Evolutionary conservation across 2,329 filamentous ascomycete genomes (phyloP), one percentile per base, ranked within the genome.

Genomic region (Phialophora expanda): DNA sequence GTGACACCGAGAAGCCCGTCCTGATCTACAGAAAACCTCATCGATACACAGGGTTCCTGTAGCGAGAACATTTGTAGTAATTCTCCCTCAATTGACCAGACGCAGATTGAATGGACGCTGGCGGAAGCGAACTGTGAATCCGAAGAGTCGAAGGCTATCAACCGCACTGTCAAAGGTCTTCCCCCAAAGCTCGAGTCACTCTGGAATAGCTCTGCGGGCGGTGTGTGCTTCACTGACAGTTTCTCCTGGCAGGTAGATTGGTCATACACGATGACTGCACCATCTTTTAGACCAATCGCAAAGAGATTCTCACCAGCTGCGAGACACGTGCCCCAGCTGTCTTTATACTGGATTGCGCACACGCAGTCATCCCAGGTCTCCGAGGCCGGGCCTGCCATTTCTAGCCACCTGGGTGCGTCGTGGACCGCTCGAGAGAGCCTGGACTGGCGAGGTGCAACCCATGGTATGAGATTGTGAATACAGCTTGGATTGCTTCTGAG

Each of bases 291-390:
- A 9, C 41, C 57, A 8, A 60, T 51, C 9, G 57, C 57, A 60
- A 60, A 60, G 28, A 32, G 12, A n/a, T 46, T 34, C n/a, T 30
- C 44, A 2, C 57, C 44, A n/a, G n/a, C 32, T 22, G 57, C 38
- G 5, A 60, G 41, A 12, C 41, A 50, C 22, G 28, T 48, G 14
- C 41, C 38, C 24, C 24, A n/a, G 57, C 20, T 60, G 24, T 51
- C 57, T 30, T 34, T 20, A 26, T 50, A 51, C 22, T 50, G 20
- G 17, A 60, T 50, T 20, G 22, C 32, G 26, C 28, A 60, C 14
- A 60, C 22, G 28, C 57, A 51, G 30, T 60, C 57, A 60, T 60
- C 57, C 57, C 57, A 60, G 22, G 20, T 6, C 26, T 41, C 44
- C 34, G 57, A 41, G 7, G 26, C 57, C 44, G 41, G 44, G 22